Percentiles rank a stretch among this genome's conserved stretches.
Evolutionary conservation across 192 early-diverging fungal species (phyloP).

Genomic region (Chytriomyces sp.): DNA sequence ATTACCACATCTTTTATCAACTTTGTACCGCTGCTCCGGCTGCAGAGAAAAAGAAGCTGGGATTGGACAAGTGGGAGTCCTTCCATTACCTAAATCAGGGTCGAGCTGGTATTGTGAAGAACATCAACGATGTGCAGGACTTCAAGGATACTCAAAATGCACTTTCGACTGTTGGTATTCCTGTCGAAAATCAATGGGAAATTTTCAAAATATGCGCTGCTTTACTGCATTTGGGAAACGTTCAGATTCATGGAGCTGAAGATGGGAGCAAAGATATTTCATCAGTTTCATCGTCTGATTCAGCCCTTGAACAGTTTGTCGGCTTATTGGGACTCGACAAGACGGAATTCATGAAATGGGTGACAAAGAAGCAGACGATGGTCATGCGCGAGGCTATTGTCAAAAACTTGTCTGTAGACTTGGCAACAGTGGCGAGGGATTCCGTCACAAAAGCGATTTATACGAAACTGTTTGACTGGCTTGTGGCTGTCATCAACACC

Average conservation of each 20-base stretch:
- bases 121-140: constrained; percentile 81
- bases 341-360: constrained; percentile 66
- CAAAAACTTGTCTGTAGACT: constrained; percentile 60
- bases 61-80: constrained; percentile 59
- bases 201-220: constrained; percentile 35
- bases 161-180: constrained; percentile 76
- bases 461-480: constrained; percentile 85
- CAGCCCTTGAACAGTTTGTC: background rate
- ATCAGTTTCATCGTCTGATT: constrained; percentile 2
- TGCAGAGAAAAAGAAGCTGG: constrained; percentile 61
- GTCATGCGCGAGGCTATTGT: constrained; percentile 60
- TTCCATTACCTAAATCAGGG: constrained; percentile 84
- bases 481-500: constrained; percentile 76
- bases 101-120: constrained; percentile 60
- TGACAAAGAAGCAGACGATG: constrained; percentile 76
- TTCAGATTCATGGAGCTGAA: constrained; percentile 42
- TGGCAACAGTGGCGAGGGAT: constrained; percentile 76
- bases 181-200: constrained; percentile 65
- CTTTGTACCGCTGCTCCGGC: constrained; percentile 37
- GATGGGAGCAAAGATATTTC: background rate
- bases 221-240: constrained; percentile 34
- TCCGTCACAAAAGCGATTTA: constrained; percentile 91
- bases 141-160: constrained; percentile 77
- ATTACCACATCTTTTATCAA: constrained; percentile 94
- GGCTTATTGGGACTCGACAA: constrained; percentile 9